Evolutionary conservation across 305 asterid species (phyloP), one percentile per base, ranked within the genome.

Genomic region (Plantago coronopus): DNA sequence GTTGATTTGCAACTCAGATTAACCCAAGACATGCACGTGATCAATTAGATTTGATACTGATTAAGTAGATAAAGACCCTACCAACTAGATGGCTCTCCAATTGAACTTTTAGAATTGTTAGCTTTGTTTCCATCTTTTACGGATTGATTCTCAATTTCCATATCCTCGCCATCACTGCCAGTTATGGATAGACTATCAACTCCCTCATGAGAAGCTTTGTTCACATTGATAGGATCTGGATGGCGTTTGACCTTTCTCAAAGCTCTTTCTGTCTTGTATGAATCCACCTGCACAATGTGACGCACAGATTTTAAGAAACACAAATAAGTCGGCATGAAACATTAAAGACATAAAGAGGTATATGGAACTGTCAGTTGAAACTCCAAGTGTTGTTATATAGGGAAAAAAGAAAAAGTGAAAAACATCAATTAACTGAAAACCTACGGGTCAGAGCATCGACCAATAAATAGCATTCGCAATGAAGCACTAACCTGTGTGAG

Each of bases 31-130:
- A 55, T 48, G 62, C 19, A 38, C 47, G 69, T 47, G 58, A 54
- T 57, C 51, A 58, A 62, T 51, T 42, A 13, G 50, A 44, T 19
- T 57, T 20, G 34, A 54, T 38, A 31, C n/a, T 8, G 64, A 27
- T 10, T 44, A 47, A 54, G 34, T 20, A 49, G 42, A 67, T 62
- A n/a, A 61, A 34, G 40, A 22, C 17, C 66, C 54, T 81, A 91
- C 98, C 97, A 93, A 34, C 82, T 84, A 54, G 88, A 83, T 22
- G 93, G 91, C 22, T 88, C 89, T 43, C 96, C 87, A 57, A 73
- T 71, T 68, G 72, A 77, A 57, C 71, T 58, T 72, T 66, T 72
- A 56, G 76, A 51, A 59, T 76, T 81, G 61, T 65, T 69, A 64
- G 61, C 64, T 55, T 61, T 68, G 70, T 66, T 74, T 64, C 72